Conservation (phyloP, 768 basidiomycete species). For the Lyophyllum decastes region DNA sequence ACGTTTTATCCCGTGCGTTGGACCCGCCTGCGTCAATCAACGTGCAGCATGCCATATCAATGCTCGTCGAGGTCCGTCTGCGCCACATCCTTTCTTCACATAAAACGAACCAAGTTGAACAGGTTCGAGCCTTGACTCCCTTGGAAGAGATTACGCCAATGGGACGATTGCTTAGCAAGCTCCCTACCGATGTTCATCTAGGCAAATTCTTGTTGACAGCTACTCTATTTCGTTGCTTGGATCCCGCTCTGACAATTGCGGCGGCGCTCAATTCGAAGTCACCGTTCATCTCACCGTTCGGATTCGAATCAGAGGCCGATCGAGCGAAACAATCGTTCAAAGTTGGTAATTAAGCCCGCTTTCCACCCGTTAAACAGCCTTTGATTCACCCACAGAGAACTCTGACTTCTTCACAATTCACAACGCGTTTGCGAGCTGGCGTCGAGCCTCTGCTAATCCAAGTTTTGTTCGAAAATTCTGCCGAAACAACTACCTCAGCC, state of each 20-base stretch:
- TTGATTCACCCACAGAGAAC: slow-evolving; percentile 57
- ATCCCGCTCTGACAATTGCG: slow-evolving; percentile 95
- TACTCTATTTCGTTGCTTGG: slow-evolving; percentile 84
- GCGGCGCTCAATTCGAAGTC: slow-evolving; percentile 92
- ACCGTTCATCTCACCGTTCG: slow-evolving; percentile 89
- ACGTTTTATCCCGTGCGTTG: slow-evolving; percentile 82
- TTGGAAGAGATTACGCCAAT: slow-evolving; percentile 93
- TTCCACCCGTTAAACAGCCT: not conserved
- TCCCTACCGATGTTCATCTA: slow-evolving; percentile 95
- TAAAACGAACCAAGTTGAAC: not conserved
- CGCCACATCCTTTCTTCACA: not conserved
- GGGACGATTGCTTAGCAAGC: slow-evolving; percentile 85
- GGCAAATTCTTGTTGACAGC: slow-evolving; percentile 91
- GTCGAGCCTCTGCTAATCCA: slow-evolving; percentile 68
- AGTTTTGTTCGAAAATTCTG: slow-evolving; percentile 74
- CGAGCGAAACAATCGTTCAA: slow-evolving; percentile 81
- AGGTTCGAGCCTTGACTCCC: slow-evolving; percentile 85
- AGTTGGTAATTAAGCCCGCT: slow-evolving; percentile 49
- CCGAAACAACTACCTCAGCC: slow-evolving; percentile 75
- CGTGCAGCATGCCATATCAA: slow-evolving; percentile 85
- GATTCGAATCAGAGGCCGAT: slow-evolving; percentile 85
- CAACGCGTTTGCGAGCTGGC: slow-evolving; percentile 88
- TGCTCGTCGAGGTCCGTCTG: slow-evolving; percentile 78
- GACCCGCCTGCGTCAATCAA: slow-evolving; percentile 89
- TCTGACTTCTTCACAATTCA: slow-evolving; percentile 95